Evolutionary conservation across 2,329 filamentous ascomycete species (phyloP).

Genomic region (Xylaria sp.): DNA sequence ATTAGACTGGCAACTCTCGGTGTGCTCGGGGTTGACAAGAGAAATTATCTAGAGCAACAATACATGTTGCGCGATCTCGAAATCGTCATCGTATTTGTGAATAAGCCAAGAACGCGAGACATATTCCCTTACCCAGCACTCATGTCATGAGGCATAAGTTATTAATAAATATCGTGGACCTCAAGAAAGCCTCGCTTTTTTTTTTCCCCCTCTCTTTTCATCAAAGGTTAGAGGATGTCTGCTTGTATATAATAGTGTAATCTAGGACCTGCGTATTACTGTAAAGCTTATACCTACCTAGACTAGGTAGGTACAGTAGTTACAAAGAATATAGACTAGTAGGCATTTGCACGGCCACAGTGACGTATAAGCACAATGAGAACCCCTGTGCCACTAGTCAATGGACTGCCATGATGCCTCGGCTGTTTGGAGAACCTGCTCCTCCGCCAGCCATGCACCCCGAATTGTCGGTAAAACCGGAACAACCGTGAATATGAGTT

Average conservation of each 20-base stretch:
- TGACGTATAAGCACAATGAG: not conserved
- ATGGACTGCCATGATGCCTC: constrained; percentile 22
- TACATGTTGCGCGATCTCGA: not conserved
- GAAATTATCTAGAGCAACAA: not conserved
- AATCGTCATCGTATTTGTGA: not conserved
- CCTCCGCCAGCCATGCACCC: constrained; percentile 11
- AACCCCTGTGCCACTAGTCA: constrained; percentile 21
- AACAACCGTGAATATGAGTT: constrained; percentile 10
- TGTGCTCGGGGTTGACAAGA: not conserved
- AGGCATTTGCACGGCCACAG: not conserved
- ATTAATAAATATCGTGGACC: not conserved
- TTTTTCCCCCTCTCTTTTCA: not conserved
- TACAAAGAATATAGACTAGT: too few relatives aligned
- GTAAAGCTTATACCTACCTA: not conserved
- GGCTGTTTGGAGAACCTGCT: constrained; percentile 30
- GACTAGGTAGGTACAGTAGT: too few relatives aligned
- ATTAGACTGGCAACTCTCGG: not conserved
- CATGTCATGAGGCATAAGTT: not conserved
- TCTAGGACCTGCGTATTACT: too few relatives aligned
- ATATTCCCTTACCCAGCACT: not conserved
- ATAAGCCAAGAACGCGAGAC: not conserved
- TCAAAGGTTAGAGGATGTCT: too few relatives aligned
- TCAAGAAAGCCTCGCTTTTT: not conserved
- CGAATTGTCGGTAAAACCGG: not conserved
- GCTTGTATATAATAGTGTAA: too few relatives aligned